A percentile compares a stretch with the other conserved stretches of the same genome.
Conservation (phyloP, 208 protist species). For the Acanthamoeba polyphaga region DNA sequence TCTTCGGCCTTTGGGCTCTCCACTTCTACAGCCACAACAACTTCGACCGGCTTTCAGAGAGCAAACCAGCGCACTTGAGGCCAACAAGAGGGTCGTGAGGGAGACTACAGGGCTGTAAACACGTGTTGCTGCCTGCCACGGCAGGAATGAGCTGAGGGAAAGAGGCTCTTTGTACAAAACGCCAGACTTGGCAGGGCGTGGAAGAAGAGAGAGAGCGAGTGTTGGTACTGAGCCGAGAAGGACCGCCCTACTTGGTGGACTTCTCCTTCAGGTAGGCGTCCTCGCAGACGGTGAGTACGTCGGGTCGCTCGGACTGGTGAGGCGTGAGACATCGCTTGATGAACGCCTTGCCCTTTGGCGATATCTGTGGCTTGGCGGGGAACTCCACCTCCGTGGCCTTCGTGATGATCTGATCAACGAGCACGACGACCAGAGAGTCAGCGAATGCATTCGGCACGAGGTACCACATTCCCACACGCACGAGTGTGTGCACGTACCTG, state of each 20-base stretch:
- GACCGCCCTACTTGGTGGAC: neutral
- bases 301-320: slow-evolving; percentile 60
- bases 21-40: neutral
- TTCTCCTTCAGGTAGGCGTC: slow-evolving; percentile 77
- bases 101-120: neutral
- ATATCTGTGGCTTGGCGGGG: slow-evolving; percentile 47
- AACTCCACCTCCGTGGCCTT: slow-evolving; percentile 71
- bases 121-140: neutral
- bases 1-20: no score
- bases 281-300: slow-evolving; percentile 74
- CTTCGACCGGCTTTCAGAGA: no score
- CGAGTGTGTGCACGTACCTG: neutral
- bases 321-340: slow-evolving; percentile 65
- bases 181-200: no score
- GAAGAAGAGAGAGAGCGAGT: neutral
- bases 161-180: neutral
- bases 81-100: no score
- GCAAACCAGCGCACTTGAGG: no score
- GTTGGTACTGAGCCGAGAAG: neutral
- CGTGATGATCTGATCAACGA: slow-evolving; percentile 18
- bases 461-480: neutral
- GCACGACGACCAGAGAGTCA: no score
- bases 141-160: neutral
- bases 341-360: slow-evolving; percentile 73
- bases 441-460: no score